Base-by-base conservation (phyloP, 192 early-diverging fungal species). In the Rhizophagus sp. region DNA sequence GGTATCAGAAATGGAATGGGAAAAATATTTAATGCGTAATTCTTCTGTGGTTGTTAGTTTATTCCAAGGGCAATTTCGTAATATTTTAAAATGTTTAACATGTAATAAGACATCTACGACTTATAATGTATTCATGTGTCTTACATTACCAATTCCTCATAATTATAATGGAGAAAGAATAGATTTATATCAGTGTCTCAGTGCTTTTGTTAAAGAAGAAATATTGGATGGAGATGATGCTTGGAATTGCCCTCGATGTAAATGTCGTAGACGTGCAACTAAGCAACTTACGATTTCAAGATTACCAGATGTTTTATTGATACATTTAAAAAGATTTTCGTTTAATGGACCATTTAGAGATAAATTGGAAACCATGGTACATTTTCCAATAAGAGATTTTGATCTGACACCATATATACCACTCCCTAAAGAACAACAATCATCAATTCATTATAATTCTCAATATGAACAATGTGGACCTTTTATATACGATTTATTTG, bases 271-370 rank as follows among this genome's bases (percentile, higher is more conserved):
- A 7, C 84, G 88, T 19, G 89, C 96, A 4, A 91, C 89, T 24
- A 99, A 99, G 82, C 86, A 85, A 24, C 80, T 97, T 57, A 88
- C 90, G 15, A 87, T 99, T 15, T 92, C 95, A 2, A 87, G 90
- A 33, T 83, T 98, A 34, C 98, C 98, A 1, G 88, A 92, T 67
- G 92, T 99, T 41, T 84, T 99, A n/a, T 82, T 98, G 68, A 90
- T 99, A 69, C 96, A 98, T 76, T 78, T 99, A 80, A 99, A 99
- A 83, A 90, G 97, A 68, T 99, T 98, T 73, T 97, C 93, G 24
- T 96, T 88, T 44, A 86, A 95, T 72, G 97, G 97, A 0, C 97
- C 96, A 10, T 98, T 98, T 83, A 90, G 93, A 62, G 92, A 97
- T 82, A 98, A 98, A 81, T 82, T 99, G 39, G 96, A 97, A 66